Conservation (phyloP, 306 rosid genomes). For the Quercus gilva region DNA sequence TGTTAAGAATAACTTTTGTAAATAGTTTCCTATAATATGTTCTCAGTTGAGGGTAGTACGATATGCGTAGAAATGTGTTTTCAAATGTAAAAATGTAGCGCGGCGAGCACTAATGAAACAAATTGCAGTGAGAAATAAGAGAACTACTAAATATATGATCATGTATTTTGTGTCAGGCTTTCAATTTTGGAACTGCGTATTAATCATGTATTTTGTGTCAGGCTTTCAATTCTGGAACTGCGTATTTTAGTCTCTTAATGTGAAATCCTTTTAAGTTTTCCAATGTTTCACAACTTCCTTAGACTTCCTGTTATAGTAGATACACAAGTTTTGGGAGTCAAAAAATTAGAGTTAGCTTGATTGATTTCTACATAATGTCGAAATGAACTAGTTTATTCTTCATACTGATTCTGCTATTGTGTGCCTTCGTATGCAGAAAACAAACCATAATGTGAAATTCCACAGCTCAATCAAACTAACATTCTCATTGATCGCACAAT, state of each 20-base stretch:
- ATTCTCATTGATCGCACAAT: not conserved
- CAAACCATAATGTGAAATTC: too few relatives aligned
- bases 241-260: not conserved
- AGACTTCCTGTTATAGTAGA: not conserved
- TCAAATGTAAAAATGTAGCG: too few relatives aligned
- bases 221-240: not conserved
- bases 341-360: too few relatives aligned
- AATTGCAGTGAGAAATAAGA: not conserved
- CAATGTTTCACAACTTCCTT: not conserved
- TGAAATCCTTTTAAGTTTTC: too few relatives aligned
- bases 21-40: too few relatives aligned
- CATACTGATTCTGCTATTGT: too few relatives aligned
- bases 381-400: too few relatives aligned
- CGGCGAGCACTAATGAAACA: not conserved
- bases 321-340: too few relatives aligned
- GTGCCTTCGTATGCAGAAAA: too few relatives aligned
- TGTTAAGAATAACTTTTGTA: constrained; percentile 31
- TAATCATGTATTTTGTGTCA: not conserved
- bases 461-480: not conserved
- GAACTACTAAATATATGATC: not conserved
- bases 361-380: too few relatives aligned
- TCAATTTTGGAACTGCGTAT: too few relatives aligned
- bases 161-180: not conserved
- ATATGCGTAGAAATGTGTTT: not conserved
- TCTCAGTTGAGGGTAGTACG: not conserved